phyloP scores from a whole-genome alignment of 495 filamentous ascomycete species.

The Filosporella fistucella region DNA sequence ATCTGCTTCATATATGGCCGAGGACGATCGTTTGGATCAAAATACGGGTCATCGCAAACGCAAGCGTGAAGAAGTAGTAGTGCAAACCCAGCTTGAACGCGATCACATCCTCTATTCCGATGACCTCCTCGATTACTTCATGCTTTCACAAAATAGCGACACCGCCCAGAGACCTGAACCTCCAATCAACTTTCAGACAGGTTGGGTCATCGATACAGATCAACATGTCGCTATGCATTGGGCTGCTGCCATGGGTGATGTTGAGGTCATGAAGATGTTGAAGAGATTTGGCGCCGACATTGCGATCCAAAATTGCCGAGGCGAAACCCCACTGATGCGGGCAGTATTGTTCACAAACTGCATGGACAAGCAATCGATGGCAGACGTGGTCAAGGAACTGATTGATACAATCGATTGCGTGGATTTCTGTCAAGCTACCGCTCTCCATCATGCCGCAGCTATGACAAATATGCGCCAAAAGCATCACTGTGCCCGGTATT shows the following conservation, averaged over 20 bases:
- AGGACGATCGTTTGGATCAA: conserved; percentile 64
- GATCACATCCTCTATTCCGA: conserved; percentile 88
- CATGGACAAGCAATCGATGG: conserved; percentile 84
- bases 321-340: conserved; percentile 93
- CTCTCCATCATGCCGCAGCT: conserved; percentile 88
- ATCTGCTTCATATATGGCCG: conserved; percentile 25
- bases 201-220: conserved; percentile 85
- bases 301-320: conserved; percentile 64
- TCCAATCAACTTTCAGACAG: conserved; percentile 76
- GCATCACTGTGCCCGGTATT: conserved; percentile 81
- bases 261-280: conserved; percentile 82
- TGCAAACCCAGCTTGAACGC: conserved; percentile 65
- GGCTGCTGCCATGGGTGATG: conserved; percentile 96
- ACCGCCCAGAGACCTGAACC: conserved; percentile 66
- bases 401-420: conserved; percentile 66
- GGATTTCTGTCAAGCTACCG: conserved; percentile 74
- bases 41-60: conserved; percentile 67
- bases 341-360: conserved; percentile 94
- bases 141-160: conserved; percentile 68
- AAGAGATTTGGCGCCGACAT: conserved; percentile 69
- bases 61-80: conserved; percentile 50
- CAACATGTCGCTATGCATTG: conserved; percentile 90
- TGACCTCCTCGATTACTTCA: conserved; percentile 90
- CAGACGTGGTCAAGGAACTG: conserved; percentile 72
- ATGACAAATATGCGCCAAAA: conserved; percentile 76